Percentiles rank a stretch among this genome's conserved stretches.
Evolutionary conservation across 768 basidiomycete genomes (phyloP).

Genomic region (Pleurotus pulmonarius): DNA sequence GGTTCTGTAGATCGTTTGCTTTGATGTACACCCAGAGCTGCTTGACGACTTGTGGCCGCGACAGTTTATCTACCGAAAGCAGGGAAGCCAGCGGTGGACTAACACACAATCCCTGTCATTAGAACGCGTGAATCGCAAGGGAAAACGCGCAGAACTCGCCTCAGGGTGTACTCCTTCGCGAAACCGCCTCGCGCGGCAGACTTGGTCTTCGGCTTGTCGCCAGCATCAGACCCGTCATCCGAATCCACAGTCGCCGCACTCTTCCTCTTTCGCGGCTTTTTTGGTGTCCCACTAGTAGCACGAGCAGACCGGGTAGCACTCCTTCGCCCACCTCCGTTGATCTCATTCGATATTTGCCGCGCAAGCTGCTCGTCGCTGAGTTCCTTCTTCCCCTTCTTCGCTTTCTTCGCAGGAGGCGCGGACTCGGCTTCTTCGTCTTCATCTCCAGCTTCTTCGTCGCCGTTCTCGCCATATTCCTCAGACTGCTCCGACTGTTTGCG

Average conservation of each 20-base stretch:
- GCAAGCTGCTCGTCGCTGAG: conserved; percentile 70
- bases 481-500: conserved; percentile 28
- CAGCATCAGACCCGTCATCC: conserved; percentile 43
- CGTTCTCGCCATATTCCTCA: conserved; percentile 13
- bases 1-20: conserved; percentile 77
- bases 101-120: conserved; percentile 2
- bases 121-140: conserved; percentile 10
- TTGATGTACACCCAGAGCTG: conserved; percentile 90
- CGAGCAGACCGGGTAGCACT: conserved; percentile 30
- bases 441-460: conserved; percentile 25
- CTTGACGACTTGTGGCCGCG: conserved; percentile 89
- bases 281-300: conserved; percentile 38
- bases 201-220: conserved; percentile 40
- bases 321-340: conserved; percentile 59
- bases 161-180: conserved; percentile 71
- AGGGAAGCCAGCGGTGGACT: conserved; percentile 76
- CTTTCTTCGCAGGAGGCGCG: conserved; percentile 40
- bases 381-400: conserved; percentile 45
- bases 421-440: conserved; percentile 26
- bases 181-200: conserved; percentile 68
- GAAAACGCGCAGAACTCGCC: conserved; percentile 37
- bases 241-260: conserved; percentile 51
- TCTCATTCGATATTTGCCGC: conserved; percentile 64
- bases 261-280: conserved; percentile 44
- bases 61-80: conserved; percentile 62